A percentile compares a stretch with the other conserved stretches of the same genome.
These are phyloP conservation scores for Pichia sp. DNA, from an alignment of 1,139 yeast genomes.

Conservation along the genomic window DNA sequence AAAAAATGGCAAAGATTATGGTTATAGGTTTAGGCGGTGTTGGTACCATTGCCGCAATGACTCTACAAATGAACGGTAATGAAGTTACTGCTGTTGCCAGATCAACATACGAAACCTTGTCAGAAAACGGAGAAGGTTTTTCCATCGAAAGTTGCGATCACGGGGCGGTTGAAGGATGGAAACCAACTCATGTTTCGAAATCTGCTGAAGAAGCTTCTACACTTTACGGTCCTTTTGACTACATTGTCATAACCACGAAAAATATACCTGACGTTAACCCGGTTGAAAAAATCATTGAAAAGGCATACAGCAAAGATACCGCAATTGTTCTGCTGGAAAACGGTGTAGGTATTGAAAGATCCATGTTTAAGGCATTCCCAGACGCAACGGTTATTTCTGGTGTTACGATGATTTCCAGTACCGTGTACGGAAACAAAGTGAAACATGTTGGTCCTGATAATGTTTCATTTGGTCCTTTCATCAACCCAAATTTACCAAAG, in stretches of 20 bases:
- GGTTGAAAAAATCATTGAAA: constrained; percentile 50
- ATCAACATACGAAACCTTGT: constrained; percentile 53
- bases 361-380: constrained; percentile 52
- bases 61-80: constrained; percentile 40
- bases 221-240: constrained; percentile 49
- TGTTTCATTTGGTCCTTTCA: constrained; percentile 49
- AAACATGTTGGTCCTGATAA: constrained; percentile 44
- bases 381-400: constrained; percentile 54
- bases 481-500: constrained; percentile 25
- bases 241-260: constrained; percentile 59
- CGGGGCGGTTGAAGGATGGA: constrained; percentile 46
- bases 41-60: constrained; percentile 61
- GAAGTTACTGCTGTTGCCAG: constrained; percentile 57
- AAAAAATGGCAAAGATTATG: constrained; percentile 29
- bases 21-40: constrained; percentile 71
- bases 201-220: constrained; percentile 23
- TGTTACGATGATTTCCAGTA: constrained; percentile 53
- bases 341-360: constrained; percentile 65
- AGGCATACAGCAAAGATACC: constrained; percentile 44
- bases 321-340: constrained; percentile 62
- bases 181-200: constrained; percentile 39
- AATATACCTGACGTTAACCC: constrained; percentile 60
- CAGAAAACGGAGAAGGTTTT: constrained; percentile 51
- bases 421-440: constrained; percentile 45
- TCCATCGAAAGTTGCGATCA: constrained; percentile 52